Percentiles rank a stretch among this genome's conserved stretches.
Evolutionary conservation across 1,284 basidiomycete genomes (phyloP).

Genomic region (Afroboletus lepidellus): DNA sequence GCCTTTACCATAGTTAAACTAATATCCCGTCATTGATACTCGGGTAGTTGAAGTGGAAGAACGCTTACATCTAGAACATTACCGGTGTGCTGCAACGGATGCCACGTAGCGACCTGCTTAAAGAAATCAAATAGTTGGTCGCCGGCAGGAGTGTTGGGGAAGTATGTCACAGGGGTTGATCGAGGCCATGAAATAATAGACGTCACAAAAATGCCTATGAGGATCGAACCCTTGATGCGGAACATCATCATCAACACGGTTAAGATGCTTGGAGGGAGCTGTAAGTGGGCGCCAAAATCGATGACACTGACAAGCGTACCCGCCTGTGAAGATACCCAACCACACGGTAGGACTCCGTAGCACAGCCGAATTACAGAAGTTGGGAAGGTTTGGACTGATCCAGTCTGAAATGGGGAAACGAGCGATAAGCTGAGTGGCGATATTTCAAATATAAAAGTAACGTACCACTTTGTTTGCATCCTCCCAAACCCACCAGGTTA

Average conservation of each 20-base stretch:
- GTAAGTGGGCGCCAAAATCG: constrained; percentile 13
- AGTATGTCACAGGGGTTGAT: constrained; percentile 75
- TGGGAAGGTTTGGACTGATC: constrained; percentile 40
- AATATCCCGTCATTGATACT: constrained; percentile 4
- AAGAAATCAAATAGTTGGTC: constrained; percentile 82
- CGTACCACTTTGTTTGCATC: constrained; percentile 60
- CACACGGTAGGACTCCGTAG: constrained; percentile 78
- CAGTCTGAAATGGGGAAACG: constrained; percentile 29
- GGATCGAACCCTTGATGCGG: constrained; percentile 81
- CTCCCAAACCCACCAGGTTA: constrained; percentile 80
- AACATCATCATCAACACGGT: constrained; percentile 83
- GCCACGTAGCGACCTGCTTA: constrained; percentile 83
- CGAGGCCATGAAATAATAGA: constrained; percentile 89
- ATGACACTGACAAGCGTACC: constrained; percentile 42
- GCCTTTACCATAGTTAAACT: constrained; percentile 64
- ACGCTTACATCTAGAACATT: constrained; percentile 63
- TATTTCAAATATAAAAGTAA: background rate
- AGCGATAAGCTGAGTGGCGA: constrained; percentile 2
- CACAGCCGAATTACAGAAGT: constrained; percentile 69
- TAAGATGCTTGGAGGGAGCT: constrained; percentile 51
- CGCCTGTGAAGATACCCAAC: constrained; percentile 88
- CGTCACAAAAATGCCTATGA: constrained; percentile 84
- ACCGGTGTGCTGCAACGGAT: constrained; percentile 58
- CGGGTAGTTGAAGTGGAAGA: background rate
- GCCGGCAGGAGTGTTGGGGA: constrained; percentile 72